Base-by-base conservation (phyloP, 257 asterid species). In the Nicotiana noctiflora region DNA sequence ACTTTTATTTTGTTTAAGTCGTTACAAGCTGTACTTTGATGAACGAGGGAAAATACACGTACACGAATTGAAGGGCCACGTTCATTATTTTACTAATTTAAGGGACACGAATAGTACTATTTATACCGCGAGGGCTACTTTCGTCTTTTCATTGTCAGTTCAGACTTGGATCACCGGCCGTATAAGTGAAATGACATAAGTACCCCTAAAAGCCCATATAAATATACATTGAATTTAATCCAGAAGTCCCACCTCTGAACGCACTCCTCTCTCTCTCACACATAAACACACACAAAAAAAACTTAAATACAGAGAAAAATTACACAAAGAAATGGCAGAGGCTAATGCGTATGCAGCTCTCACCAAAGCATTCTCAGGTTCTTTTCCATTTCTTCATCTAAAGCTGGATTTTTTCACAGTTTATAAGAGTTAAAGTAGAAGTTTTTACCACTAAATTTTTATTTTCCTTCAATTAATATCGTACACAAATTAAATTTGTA, bases 331-430 rank as follows among this genome's bases (percentile, higher is more conserved):
- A 85, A 93, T 93, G 95, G 91, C 92, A 65, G 89, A 85, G 37
- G 83, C 91, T 17, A 89, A 89, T 76, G 93, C 90, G 52, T 80
- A 83, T 49, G 89, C 81, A 86, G 86, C 90, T 83, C 92, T 93
- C 81, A 84, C 88, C 87, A 90, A 68, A 70, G 92, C 95, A 55
- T 90, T 93, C 90, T 84, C 94, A 86, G 98, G 98, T 91, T 44
- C 72, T 76, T 75, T 19, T 14, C 75, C 18, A 14, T 40, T 70
- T 19, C 56, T 62, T 75, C 77, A 18, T 18, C 53, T 67, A 37
- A 21, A 21, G 21, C 21, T 70, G 3, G 25, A 56, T 6, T 37
- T n/a, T 0, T 2, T 34, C n/a, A 34, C 17, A n/a, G 55, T 37
- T 67, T 37, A n/a, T 67, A 10, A 40, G 56, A 40, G 29, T 37